A percentile compares a stretch with the other conserved stretches of the same genome.
Evolutionary conservation across 169 alveolate species (phyloP).

Genomic region (Plasmodium yoelii): DNA sequence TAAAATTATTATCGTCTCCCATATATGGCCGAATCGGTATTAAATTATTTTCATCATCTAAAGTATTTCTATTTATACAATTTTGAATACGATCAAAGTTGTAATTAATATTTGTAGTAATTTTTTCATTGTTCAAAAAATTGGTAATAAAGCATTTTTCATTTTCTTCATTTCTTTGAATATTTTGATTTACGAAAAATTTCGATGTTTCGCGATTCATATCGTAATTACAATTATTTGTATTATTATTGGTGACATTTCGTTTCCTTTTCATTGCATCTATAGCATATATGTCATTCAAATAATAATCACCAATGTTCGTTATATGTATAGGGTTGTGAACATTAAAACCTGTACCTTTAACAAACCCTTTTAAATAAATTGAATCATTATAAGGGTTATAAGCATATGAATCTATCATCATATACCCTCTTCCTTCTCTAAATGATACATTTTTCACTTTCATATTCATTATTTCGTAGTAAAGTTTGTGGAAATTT

Average conservation of each 20-base stretch:
- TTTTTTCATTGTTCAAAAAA: slow-evolving; percentile 29
- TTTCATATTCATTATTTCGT: slow-evolving; percentile 78
- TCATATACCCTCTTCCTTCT: slow-evolving; percentile 84
- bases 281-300: slow-evolving; percentile 77
- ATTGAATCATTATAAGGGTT: slow-evolving; percentile 70
- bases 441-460: slow-evolving; percentile 78
- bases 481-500: slow-evolving; percentile 47
- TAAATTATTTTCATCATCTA: slow-evolving; percentile 68
- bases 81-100: slow-evolving; percentile 21
- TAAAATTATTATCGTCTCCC: slow-evolving; percentile 13
- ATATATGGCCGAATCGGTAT: slow-evolving; percentile 33
- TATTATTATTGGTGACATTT: slow-evolving; percentile 34
- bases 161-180: slow-evolving; percentile 55
- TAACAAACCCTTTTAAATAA: slow-evolving; percentile 82
- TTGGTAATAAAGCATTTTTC: slow-evolving; percentile 61
- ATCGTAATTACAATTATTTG: slow-evolving; percentile 2
- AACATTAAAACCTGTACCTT: slow-evolving; percentile 83
- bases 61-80: slow-evolving; percentile 7
- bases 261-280: slow-evolving; percentile 74
- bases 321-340: slow-evolving; percentile 84
- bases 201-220: not conserved
- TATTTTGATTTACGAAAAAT: slow-evolving; percentile 68
- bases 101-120: slow-evolving; percentile 19
- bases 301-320: slow-evolving; percentile 80
- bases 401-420: slow-evolving; percentile 78